These are phyloP conservation scores for Boletus rubropictus DNA, from an alignment of 768 basidiomycete genomes.

Conservation along the genomic window DNA sequence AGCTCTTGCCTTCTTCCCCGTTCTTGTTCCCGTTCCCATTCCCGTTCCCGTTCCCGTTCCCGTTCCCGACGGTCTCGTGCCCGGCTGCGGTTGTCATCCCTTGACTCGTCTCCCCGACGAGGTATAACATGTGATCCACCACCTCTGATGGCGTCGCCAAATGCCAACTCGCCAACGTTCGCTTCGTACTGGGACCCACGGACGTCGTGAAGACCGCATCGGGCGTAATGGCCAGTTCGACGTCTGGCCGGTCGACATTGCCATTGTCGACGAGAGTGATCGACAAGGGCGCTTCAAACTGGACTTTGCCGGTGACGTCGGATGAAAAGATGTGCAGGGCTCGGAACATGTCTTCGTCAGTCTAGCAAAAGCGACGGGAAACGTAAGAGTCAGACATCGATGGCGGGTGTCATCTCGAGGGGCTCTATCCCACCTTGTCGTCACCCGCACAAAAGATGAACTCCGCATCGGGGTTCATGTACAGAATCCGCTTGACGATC, in stretches of 20 bases:
- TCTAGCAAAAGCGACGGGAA: constrained; percentile 39
- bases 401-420: background rate
- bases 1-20: constrained; percentile 16
- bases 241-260: constrained; percentile 32
- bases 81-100: background rate
- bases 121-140: constrained; percentile 67
- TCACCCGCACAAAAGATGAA: constrained; percentile 98
- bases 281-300: constrained; percentile 54
- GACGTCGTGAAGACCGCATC: constrained; percentile 86
- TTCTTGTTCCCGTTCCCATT: too few relatives aligned
- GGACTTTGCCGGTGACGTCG: constrained; percentile 31
- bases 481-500: constrained; percentile 92
- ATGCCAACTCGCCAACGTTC: constrained; percentile 89
- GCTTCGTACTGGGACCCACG: constrained; percentile 86
- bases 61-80: background rate
- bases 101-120: constrained; percentile 39
- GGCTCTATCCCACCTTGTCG: constrained; percentile 63
- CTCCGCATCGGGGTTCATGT: constrained; percentile 89
- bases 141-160: constrained; percentile 85
- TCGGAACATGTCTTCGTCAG: constrained; percentile 99
- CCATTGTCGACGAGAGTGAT: constrained; percentile 33
- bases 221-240: constrained; percentile 58
- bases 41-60: background rate
- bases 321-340: constrained; percentile 62
- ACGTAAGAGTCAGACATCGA: background rate